phyloP scores from a whole-genome alignment of 148 eudicot species.

The Drosera capensis region DNA sequence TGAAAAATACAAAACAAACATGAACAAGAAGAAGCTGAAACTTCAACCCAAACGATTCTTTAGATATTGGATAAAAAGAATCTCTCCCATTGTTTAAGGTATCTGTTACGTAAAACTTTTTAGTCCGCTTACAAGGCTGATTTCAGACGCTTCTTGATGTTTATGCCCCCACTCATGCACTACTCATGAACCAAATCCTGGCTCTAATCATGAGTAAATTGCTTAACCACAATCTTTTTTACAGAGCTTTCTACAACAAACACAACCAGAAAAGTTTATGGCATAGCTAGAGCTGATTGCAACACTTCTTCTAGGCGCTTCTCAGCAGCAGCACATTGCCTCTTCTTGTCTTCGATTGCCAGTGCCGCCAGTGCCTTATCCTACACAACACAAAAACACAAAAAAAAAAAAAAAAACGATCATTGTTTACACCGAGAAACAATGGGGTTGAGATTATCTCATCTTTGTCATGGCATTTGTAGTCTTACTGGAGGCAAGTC shows the following conservation, averaged over 20 bases:
- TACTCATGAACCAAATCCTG: too few species aligned
- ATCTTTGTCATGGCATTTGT: background rate
- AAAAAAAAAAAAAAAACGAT: background rate
- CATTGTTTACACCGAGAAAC: background rate
- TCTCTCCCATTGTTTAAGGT: too few species aligned
- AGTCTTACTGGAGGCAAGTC: conserved; percentile 78
- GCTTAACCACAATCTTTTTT: background rate
- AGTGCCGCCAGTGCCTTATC: conserved; percentile 89
- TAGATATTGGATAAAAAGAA: too few species aligned
- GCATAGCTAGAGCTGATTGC: conserved; percentile 67
- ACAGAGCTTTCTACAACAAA: background rate
- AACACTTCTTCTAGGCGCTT: conserved; percentile 87
- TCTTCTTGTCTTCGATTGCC: conserved; percentile 91
- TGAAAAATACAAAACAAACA: too few species aligned
- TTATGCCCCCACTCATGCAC: background rate
- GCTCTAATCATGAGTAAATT: background rate
- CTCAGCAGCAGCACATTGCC: conserved; percentile 86
- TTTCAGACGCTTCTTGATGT: background rate
- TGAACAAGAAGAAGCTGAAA: too few species aligned
- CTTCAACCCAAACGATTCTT: too few species aligned
- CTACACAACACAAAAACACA: conserved; percentile 17
- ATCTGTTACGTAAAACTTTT: too few species aligned
- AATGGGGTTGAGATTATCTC: background rate
- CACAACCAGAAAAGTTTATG: background rate
- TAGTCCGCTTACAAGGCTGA: too few species aligned